Base-by-base conservation (phyloP, 1,139 yeast genomes). In the Meyerozyma guilliermondii region DNA sequence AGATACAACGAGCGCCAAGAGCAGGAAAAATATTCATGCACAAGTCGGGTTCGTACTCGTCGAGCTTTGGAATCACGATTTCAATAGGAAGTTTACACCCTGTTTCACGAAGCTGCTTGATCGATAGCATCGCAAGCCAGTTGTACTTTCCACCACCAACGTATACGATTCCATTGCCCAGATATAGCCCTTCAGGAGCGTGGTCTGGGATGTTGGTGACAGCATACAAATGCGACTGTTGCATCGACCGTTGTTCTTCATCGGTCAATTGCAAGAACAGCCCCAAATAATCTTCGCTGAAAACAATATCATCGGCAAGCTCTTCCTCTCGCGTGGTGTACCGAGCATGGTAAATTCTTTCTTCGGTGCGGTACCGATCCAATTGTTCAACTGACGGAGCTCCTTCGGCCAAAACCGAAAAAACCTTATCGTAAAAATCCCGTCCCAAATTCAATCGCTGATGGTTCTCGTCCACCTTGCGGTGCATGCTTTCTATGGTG, bases 131-230 rank as follows among this genome's bases (percentile, higher is more conserved):
- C 13, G 88, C 77, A 49, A 85, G 65, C 74, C 94, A 83, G 55
- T 85, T 83, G 65, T 81, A 85, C 50, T 74, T 76, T 2, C 91
- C 92, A 36, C 95, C 95, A 16, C 92, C 92, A 30, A 85, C 91
- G 54, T 80, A 83, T 1, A 87, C 95, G 34, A 87, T 80, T 24
- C 96, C 96, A 46, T 79, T 71, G 0, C 91, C 91, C n/a, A 64
- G 55, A 55, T 78, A 81, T 9, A 77, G 55, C 2, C 70, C 64
- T 26, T 63, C 59, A 0, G 88, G 83, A 3, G 68, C 63, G 18
- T 63, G 58, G 0, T 65, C 58, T 2, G 85, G 83, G 23, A 84
- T 58, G 23, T 66, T 62, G 1, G 67, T 65, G 26, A 83, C 77
- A 31, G 80, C 82, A 35, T 61, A 58, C 9, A 56, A 51, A 60